Evolutionary conservation across 1,284 basidiomycete genomes (phyloP).

Genomic region (Papiliotrema fonsecae): DNA sequence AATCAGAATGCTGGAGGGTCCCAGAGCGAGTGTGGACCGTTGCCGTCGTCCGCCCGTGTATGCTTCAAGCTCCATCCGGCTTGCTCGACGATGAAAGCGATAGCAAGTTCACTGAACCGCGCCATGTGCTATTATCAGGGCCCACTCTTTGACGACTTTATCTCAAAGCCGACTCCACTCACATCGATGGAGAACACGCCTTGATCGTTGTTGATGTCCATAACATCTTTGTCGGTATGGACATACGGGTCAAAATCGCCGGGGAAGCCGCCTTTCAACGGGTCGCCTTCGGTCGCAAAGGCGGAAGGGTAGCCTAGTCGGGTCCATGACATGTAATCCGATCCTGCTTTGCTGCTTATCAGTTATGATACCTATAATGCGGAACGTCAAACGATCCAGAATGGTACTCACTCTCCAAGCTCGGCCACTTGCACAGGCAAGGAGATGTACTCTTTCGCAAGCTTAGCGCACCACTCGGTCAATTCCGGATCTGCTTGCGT

Average conservation of each 20-base stretch:
- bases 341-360: slow-evolving; percentile 12
- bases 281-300: slow-evolving; percentile 23
- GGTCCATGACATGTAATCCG: slow-evolving; percentile 29
- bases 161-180: slow-evolving; percentile 1
- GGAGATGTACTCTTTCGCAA: slow-evolving; percentile 19
- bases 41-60: slow-evolving; percentile 8
- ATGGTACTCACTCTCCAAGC: slow-evolving; percentile 12
- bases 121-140: slow-evolving; percentile 15
- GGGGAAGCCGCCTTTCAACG: slow-evolving; percentile 7
- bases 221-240: slow-evolving; percentile 24
- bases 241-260: slow-evolving; percentile 24
- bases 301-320: slow-evolving; percentile 17
- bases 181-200: slow-evolving; percentile 23
- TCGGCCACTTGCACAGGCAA: slow-evolving; percentile 9
- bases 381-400: too few relatives aligned
- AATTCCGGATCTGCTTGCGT: slow-evolving; percentile 15
- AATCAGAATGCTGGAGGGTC: too few relatives aligned
- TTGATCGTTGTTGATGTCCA: slow-evolving; percentile 23
- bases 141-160: neutral
- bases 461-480: slow-evolving; percentile 20
- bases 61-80: slow-evolving; percentile 20
- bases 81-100: slow-evolving; percentile 25
- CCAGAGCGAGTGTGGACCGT: neutral
- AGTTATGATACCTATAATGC: too few relatives aligned
- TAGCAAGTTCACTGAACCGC: slow-evolving; percentile 19